phyloP scores from a whole-genome alignment of 2,329 filamentous ascomycete species.

The Nannizzia gypsea region DNA sequence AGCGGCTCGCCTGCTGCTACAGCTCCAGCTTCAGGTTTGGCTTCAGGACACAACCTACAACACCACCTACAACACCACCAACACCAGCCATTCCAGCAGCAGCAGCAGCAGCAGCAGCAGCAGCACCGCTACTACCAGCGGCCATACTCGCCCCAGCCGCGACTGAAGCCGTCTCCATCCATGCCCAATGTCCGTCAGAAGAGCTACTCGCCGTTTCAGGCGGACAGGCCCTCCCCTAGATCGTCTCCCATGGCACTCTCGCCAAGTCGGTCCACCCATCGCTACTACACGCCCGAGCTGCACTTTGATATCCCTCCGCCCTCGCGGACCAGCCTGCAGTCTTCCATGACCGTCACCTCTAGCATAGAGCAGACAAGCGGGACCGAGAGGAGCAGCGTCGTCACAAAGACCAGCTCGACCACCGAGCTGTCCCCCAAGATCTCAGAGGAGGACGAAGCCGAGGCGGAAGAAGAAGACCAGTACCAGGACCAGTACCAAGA shows the following conservation, averaged over 20 bases:
- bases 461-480: conserved; percentile 23
- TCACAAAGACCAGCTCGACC: conserved; percentile 66
- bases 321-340: conserved; percentile 48
- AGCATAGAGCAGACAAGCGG: conserved; percentile 46
- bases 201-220: conserved; percentile 13
- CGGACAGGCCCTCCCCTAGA: conserved; percentile 8
- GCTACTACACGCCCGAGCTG: conserved; percentile 20
- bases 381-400: conserved; percentile 73
- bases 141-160: neutral
- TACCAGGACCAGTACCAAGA: too few relatives aligned
- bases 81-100: too few relatives aligned
- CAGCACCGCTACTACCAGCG: too few relatives aligned
- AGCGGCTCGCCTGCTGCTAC: neutral
- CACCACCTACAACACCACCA: too few relatives aligned
- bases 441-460: conserved; percentile 48
- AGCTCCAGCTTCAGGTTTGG: neutral
- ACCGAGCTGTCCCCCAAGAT: conserved; percentile 48
- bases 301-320: conserved; percentile 20
- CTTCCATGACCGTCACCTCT: conserved; percentile 46
- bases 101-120: too few relatives aligned
- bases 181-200: conserved; percentile 23
- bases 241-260: neutral
- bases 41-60: too few relatives aligned
- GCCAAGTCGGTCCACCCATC: conserved; percentile 3
- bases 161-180: conserved; percentile 22